These are phyloP conservation scores for Diaporthe sp. DNA, from an alignment of 2,329 filamentous ascomycete genomes.

Conservation along the genomic window DNA sequence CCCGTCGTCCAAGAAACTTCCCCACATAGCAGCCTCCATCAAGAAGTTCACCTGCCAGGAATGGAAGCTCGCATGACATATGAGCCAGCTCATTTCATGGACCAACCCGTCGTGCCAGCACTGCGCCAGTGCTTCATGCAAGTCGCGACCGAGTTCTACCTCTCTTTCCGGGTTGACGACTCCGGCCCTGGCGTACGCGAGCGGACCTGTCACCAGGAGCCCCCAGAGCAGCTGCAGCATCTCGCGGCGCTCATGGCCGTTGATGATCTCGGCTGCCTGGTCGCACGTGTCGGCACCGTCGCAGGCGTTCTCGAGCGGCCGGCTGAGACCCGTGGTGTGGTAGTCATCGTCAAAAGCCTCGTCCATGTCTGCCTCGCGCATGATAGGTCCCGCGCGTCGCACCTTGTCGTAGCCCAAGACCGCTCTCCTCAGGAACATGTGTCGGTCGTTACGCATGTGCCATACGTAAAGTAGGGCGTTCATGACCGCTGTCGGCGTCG, in stretches of 20 bases:
- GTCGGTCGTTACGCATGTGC: constrained; percentile 9
- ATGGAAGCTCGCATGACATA: constrained; percentile 25
- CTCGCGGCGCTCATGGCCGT: constrained; percentile 12
- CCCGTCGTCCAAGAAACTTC: constrained; percentile 25
- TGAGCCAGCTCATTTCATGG: constrained; percentile 1
- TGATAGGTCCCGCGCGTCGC: not conserved
- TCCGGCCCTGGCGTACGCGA: constrained; percentile 14
- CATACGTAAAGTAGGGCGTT: not conserved
- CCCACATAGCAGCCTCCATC: constrained; percentile 30
- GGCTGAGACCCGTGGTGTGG: constrained; percentile 18
- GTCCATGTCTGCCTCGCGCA: constrained; percentile 18
- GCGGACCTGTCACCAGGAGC: not conserved
- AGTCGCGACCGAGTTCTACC: not conserved
- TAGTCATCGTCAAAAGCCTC: constrained; percentile 19
- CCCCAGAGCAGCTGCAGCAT: constrained; percentile 7
- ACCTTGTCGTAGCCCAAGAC: constrained; percentile 19
- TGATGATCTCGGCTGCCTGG: constrained; percentile 12
- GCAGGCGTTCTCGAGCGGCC: constrained; percentile 13
- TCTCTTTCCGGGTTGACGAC: not conserved
- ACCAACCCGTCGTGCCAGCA: constrained; percentile 27
- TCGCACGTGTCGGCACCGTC: constrained; percentile 2
- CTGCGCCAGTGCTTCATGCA: not conserved
- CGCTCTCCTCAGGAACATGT: constrained; percentile 14
- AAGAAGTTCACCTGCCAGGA: constrained; percentile 27
- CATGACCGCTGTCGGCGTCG: not conserved